These are phyloP conservation scores for Trichoderma sp. DNA, from an alignment of 2,329 filamentous ascomycete species.

Conservation along the genomic window DNA sequence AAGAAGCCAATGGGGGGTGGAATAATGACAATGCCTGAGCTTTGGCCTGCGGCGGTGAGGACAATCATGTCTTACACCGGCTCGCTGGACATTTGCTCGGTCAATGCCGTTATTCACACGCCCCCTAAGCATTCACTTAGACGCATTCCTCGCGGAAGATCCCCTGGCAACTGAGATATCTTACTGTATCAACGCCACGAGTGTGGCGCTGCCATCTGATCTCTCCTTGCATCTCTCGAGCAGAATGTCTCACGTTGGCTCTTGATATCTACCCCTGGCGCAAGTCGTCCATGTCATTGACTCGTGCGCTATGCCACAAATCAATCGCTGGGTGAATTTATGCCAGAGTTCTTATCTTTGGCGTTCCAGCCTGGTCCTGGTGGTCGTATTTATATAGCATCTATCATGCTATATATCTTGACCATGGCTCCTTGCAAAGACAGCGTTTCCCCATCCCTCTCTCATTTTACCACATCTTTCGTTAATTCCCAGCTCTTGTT, in stretches of 20 bases:
- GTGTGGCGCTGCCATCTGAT: conserved; percentile 18
- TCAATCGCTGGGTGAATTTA: not conserved
- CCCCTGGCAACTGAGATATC: conserved; percentile 10
- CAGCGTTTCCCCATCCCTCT: not conserved
- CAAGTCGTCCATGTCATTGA: conserved; percentile 10
- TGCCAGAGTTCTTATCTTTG: conserved; percentile 1
- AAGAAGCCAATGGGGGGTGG: not conserved
- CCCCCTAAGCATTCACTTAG: not conserved
- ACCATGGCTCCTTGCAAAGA: not conserved
- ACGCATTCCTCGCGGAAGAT: conserved; percentile 4
- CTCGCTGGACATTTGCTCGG: not conserved
- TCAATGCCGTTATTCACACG: not conserved
- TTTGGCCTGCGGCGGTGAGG: conserved; percentile 16
- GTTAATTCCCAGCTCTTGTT: not conserved
- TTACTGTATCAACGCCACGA: conserved; percentile 16
- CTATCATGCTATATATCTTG: not conserved
- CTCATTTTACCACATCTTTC: not conserved
- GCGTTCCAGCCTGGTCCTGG: not conserved
- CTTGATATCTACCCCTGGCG: conserved; percentile 3
- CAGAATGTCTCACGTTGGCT: conserved; percentile 4
- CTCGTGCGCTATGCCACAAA: not conserved
- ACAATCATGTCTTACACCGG: conserved; percentile 8
- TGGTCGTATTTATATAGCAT: not conserved
- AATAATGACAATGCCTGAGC: conserved; percentile 6
- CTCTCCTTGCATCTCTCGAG: conserved; percentile 9